Evolutionary conservation across 2,329 filamentous ascomycete genomes (phyloP).

Genomic region (Calonectria ilicicola): DNA sequence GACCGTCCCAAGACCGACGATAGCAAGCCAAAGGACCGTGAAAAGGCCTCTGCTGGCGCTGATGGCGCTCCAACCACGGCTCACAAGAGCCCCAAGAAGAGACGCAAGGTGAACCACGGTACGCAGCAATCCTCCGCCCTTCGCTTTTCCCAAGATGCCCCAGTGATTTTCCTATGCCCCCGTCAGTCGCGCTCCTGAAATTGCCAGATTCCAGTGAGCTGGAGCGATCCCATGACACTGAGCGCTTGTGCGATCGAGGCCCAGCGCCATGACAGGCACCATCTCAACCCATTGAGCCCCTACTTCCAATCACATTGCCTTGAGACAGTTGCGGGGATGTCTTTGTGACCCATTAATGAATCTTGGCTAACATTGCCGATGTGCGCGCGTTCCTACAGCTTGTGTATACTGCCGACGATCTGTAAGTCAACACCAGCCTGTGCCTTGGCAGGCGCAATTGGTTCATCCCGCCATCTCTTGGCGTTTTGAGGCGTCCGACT

Average conservation of each 20-base stretch:
- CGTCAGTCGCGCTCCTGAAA: conserved; percentile 12
- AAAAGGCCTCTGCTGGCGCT: conserved; percentile 35
- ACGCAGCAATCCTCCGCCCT: conserved; percentile 52
- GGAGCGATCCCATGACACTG: conserved; percentile 25
- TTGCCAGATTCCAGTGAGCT: not conserved
- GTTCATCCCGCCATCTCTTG: conserved; percentile 28
- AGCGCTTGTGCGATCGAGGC: conserved; percentile 29
- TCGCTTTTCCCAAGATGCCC: not conserved
- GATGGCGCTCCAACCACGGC: conserved; percentile 39
- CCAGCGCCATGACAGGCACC: conserved; percentile 21
- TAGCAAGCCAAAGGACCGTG: conserved; percentile 46
- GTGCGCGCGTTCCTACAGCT: conserved; percentile 61
- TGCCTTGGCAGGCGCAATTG: conserved; percentile 41
- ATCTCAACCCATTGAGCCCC: conserved; percentile 24
- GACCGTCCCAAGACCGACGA: conserved; percentile 40
- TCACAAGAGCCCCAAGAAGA: conserved; percentile 79
- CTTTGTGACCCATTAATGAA: conserved; percentile 37
- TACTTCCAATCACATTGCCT: conserved; percentile 12
- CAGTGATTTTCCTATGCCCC: not conserved
- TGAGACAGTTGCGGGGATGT: conserved; percentile 26
- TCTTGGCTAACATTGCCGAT: conserved; percentile 49
- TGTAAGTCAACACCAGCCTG: conserved; percentile 70
- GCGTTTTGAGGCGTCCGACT: conserved; percentile 29
- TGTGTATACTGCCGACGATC: conserved; percentile 92
- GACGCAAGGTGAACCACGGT: conserved; percentile 92